These are phyloP conservation scores for Pyracantha coccinea DNA, from an alignment of 331 rosid genomes.

Conservation along the genomic window DNA sequence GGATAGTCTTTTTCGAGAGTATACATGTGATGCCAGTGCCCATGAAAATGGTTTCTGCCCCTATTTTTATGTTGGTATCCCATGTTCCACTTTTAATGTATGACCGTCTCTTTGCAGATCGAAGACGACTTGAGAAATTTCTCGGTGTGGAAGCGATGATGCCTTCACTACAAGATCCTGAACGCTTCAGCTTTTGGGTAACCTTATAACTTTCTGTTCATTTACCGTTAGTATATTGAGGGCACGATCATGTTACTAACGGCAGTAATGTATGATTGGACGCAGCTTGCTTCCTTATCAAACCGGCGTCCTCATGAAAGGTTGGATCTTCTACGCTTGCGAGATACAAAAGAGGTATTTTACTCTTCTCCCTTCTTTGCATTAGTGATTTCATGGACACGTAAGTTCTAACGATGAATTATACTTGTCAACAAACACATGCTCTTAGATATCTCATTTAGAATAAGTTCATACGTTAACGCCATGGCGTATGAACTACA, in stretches of 20 bases:
- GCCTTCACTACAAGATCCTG: constrained; percentile 76
- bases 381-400: background rate
- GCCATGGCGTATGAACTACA: background rate
- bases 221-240: background rate
- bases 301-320: constrained; percentile 74
- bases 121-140: constrained; percentile 67
- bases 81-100: background rate
- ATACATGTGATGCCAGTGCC: background rate
- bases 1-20: too few species aligned
- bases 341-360: constrained; percentile 79
- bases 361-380: background rate
- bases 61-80: background rate
- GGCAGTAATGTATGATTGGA: constrained; percentile 12
- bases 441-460: background rate
- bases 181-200: constrained; percentile 97
- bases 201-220: background rate
- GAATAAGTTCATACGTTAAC: background rate
- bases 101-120: constrained; percentile 45
- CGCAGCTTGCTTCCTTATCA: constrained; percentile 74
- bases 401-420: background rate
- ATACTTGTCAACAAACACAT: background rate
- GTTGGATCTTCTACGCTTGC: constrained; percentile 68
- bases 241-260: background rate
- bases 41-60: background rate
- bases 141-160: constrained; percentile 60